Conservation (phyloP, 2,329 filamentous ascomycete species). For the Ophioceras dolichostomum region DNA sequence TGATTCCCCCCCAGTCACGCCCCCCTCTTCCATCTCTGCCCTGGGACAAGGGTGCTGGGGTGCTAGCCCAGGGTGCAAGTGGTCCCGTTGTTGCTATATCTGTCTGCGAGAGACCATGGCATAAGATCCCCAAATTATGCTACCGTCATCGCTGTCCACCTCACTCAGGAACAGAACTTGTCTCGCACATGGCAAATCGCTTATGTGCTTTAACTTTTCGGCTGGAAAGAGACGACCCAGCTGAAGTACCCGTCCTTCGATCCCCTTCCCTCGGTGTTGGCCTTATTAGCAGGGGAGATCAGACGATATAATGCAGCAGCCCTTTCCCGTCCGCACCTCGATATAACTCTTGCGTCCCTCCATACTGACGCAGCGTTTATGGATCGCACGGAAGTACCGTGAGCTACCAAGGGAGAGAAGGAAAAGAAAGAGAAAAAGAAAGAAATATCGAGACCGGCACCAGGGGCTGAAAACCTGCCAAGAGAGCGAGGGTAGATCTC, state of each 20-base stretch:
- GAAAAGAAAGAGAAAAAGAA: neutral
- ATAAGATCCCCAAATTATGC: constrained; percentile 50
- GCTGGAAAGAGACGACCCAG: constrained; percentile 26
- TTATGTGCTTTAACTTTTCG: constrained; percentile 31
- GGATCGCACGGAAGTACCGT: too few species aligned
- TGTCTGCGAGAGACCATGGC: constrained; percentile 36
- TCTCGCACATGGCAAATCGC: constrained; percentile 35
- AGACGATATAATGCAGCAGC: constrained; percentile 35
- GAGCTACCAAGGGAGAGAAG: too few species aligned
- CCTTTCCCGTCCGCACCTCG: constrained; percentile 21
- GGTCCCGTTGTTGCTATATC: constrained; percentile 35
- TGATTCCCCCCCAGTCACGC: constrained; percentile 17
- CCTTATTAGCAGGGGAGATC: constrained; percentile 25
- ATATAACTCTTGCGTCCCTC: neutral
- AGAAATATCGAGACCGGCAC: neutral
- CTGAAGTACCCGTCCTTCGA: constrained; percentile 26
- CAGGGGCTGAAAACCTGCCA: too few species aligned
- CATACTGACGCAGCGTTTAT: too few species aligned
- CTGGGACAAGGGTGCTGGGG: constrained; percentile 11
- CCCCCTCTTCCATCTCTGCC: constrained; percentile 20
- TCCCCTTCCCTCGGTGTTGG: constrained; percentile 17
- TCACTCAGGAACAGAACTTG: constrained; percentile 31
- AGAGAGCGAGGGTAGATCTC: constrained; percentile 1
- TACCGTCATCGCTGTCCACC: constrained; percentile 33
- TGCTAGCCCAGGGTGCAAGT: too few species aligned